A percentile compares a stretch with the other conserved stretches of the same genome.
Evolutionary conservation across 495 filamentous ascomycete genomes (phyloP).

Genomic region (Penicillium ochrochloron): DNA sequence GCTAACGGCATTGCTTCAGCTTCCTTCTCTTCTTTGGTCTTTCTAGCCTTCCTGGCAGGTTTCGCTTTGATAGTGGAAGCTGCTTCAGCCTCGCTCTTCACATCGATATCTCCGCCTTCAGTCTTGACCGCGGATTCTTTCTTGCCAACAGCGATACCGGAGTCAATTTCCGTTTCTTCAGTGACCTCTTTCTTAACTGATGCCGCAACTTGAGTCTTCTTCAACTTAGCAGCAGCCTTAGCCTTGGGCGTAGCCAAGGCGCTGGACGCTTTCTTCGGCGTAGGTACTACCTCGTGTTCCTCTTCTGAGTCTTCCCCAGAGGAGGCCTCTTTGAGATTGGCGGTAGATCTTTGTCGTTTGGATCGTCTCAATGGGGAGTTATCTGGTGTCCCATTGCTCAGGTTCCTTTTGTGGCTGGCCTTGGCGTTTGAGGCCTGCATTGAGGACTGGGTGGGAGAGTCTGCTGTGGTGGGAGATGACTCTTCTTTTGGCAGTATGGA

Average conservation of each 20-base stretch:
- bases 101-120: background rate
- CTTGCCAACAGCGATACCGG: background rate
- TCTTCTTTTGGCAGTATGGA: constrained; percentile 2
- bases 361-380: constrained; percentile 42
- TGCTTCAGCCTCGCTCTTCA: constrained; percentile 11
- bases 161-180: constrained; percentile 11
- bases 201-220: constrained; percentile 12
- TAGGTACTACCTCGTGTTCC: constrained; percentile 14
- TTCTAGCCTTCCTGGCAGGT: constrained; percentile 25
- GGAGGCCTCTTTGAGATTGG: constrained; percentile 26
- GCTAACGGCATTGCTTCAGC: constrained; percentile 66
- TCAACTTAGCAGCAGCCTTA: background rate
- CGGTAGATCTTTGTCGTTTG: constrained; percentile 41
- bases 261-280: constrained; percentile 4
- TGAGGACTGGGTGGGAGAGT: constrained; percentile 2
- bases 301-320: constrained; percentile 21
- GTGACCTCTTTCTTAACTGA: constrained; percentile 29
- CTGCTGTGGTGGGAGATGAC: background rate
- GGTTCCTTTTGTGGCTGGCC: constrained; percentile 32
- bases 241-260: background rate
- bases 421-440: constrained; percentile 15
- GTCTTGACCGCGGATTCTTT: background rate
- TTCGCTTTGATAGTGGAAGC: constrained; percentile 14
- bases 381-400: constrained; percentile 36
- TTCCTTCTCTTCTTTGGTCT: constrained; percentile 51